Conservation (phyloP, 768 basidiomycete genomes). For the Amanita molliuscula region DNA sequence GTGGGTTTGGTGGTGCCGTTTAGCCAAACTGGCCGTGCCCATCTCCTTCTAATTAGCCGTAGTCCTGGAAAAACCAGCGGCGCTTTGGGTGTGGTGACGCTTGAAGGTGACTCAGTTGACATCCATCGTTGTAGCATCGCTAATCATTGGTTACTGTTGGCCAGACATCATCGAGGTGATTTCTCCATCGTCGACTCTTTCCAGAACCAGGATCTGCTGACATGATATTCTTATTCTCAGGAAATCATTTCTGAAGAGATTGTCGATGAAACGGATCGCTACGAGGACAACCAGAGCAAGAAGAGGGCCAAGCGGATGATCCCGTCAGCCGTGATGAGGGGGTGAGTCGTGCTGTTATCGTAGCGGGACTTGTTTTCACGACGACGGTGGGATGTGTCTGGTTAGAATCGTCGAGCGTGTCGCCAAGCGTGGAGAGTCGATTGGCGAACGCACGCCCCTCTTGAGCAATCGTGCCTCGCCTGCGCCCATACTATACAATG, state of each 20-base stretch:
- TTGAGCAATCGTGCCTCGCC: constrained; percentile 11
- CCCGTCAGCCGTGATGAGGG: constrained; percentile 70
- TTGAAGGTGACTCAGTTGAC: constrained; percentile 48
- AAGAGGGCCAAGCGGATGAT: constrained; percentile 59
- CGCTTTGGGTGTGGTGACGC: constrained; percentile 83
- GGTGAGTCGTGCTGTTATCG: constrained; percentile 32
- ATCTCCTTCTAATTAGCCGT: constrained; percentile 75
- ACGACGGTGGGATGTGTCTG: neutral
- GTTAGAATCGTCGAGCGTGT: constrained; percentile 49
- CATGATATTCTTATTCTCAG: constrained; percentile 21
- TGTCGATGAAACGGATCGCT: constrained; percentile 89
- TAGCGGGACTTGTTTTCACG: neutral
- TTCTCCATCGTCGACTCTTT: neutral
- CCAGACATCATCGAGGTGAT: constrained; percentile 66
- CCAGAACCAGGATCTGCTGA: neutral
- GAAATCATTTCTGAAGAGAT: constrained; percentile 97
- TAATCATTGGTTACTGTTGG: neutral
- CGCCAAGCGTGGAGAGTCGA: constrained; percentile 20
- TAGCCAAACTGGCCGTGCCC: constrained; percentile 91
- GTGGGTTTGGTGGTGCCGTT: neutral
- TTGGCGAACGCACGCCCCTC: constrained; percentile 25
- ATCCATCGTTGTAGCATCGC: neutral
- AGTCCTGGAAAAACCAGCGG: constrained; percentile 80
- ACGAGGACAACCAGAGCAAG: constrained; percentile 80
- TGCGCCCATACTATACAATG: neutral